These are phyloP conservation scores for Leccinum uliginosum DNA, from an alignment of 768 basidiomycete species.

Conservation along the genomic window DNA sequence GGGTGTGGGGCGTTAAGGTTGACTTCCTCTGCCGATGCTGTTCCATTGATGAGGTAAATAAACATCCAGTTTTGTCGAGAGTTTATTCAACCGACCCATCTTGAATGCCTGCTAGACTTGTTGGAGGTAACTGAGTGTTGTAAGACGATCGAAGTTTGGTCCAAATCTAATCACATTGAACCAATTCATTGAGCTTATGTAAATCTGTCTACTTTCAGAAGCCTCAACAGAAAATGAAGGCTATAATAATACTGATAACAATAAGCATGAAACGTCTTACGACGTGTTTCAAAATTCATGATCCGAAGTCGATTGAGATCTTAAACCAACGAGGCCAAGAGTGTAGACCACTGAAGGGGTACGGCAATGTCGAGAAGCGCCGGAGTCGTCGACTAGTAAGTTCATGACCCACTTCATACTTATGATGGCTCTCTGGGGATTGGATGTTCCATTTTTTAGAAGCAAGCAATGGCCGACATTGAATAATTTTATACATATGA, in stretches of 20 bases:
- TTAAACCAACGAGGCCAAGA: constrained; percentile 3
- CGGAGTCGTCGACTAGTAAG: background rate
- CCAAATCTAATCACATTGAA: constrained; percentile 20
- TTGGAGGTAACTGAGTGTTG: background rate
- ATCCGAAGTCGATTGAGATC: constrained; percentile 15
- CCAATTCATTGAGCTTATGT: constrained; percentile 13
- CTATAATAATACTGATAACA: constrained; percentile 12
- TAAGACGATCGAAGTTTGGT: background rate
- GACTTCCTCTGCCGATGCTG: constrained; percentile 57
- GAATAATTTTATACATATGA: background rate
- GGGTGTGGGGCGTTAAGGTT: constrained; percentile 54
- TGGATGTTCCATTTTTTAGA: constrained; percentile 20
- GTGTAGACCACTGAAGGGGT: background rate
- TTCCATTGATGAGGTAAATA: constrained; percentile 12
- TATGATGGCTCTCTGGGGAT: background rate
- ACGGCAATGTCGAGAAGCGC: constrained; percentile 24
- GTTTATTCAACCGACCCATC: constrained; percentile 24
- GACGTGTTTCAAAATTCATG: constrained; percentile 27
- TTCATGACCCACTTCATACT: background rate
- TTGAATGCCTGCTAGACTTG: constrained; percentile 3
- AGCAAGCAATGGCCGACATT: constrained; percentile 2
- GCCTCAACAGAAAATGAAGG: constrained; percentile 1
- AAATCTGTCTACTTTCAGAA: constrained; percentile 2
- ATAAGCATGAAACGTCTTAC: constrained; percentile 24
- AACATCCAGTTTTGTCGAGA: background rate